Evolutionary conservation across 2,329 filamentous ascomycete genomes (phyloP).

Genomic region (Pyrenochaeta sp.): DNA sequence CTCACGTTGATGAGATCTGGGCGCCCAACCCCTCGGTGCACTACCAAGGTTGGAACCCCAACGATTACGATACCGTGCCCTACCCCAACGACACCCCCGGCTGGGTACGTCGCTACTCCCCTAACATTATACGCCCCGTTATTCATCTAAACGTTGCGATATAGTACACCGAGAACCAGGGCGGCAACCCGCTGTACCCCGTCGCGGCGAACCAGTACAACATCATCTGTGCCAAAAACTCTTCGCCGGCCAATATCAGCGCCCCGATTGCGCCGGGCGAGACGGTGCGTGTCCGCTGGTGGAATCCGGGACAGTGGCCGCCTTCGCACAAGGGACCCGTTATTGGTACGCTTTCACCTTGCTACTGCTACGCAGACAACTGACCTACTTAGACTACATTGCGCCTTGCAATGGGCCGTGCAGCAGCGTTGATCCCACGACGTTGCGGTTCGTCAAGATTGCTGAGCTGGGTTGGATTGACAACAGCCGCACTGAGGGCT

Average conservation of each 20-base stretch:
- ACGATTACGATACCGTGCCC: conserved; percentile 10
- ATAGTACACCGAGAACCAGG: conserved; percentile 25
- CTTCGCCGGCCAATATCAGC: conserved; percentile 25
- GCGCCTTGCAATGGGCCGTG: conserved; percentile 29
- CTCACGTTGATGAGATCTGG: conserved; percentile 23
- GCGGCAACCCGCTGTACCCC: conserved; percentile 34
- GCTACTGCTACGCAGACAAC: too few species aligned
- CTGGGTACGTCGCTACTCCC: conserved; percentile 8
- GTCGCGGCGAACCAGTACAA: conserved; percentile 20
- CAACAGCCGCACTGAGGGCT: conserved; percentile 34
- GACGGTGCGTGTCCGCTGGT: conserved; percentile 38
- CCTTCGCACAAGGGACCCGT: conserved; percentile 37
- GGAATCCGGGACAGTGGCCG: conserved; percentile 25
- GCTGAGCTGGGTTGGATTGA: conserved; percentile 28
- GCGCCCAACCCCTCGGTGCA: conserved; percentile 14
- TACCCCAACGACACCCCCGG: conserved; percentile 23
- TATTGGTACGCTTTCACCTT: too few species aligned
- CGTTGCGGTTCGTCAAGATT: conserved; percentile 39
- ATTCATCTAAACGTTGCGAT: too few species aligned
- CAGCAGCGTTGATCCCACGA: conserved; percentile 27
- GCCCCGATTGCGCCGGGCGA: conserved; percentile 24
- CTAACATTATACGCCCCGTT: not conserved
- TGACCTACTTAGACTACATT: too few species aligned
- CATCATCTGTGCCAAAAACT: conserved; percentile 40
- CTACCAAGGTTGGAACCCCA: conserved; percentile 27